A percentile compares a stretch with the other conserved stretches of the same genome.
These are phyloP conservation scores for Didymella glomerata DNA, from an alignment of 2,329 filamentous ascomycete genomes.

Conservation along the genomic window DNA sequence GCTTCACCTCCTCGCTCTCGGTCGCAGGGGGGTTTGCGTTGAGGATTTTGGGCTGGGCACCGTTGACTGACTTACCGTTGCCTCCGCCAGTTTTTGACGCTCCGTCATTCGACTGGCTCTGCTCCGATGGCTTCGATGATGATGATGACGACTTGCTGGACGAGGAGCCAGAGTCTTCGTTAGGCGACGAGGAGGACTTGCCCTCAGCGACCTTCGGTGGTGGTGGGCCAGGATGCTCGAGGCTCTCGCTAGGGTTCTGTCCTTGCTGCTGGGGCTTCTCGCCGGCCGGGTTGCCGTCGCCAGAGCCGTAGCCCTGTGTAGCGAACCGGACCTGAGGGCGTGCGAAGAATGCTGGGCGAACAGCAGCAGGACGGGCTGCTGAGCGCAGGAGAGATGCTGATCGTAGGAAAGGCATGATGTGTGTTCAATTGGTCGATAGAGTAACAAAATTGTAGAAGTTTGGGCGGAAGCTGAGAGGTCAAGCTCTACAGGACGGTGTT, in stretches of 20 bases:
- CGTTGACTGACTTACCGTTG: constrained; percentile 41
- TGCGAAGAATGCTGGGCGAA: constrained; percentile 39
- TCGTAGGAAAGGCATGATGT: constrained; percentile 45
- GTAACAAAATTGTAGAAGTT: neutral
- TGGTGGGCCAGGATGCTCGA: constrained; percentile 57
- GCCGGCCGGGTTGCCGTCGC: constrained; percentile 53
- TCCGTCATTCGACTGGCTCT: constrained; percentile 22
- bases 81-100: constrained; percentile 23
- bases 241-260: constrained; percentile 49
- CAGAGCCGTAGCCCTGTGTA: constrained; percentile 54
- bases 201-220: constrained; percentile 54
- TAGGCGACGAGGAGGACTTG: constrained; percentile 42
- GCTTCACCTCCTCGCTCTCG: constrained; percentile 51
- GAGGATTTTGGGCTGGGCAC: constrained; percentile 56
- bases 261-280: constrained; percentile 56
- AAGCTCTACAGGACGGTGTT: neutral
- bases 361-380: constrained; percentile 32
- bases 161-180: constrained; percentile 30
- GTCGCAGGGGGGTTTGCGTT: constrained; percentile 47
- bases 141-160: constrained; percentile 20
- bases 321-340: constrained; percentile 47
- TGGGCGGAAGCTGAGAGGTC: constrained; percentile 4
- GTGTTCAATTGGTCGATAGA: constrained; percentile 9
- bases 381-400: constrained; percentile 42
- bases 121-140: constrained; percentile 17